phyloP scores from a whole-genome alignment of 768 basidiomycete species.

The Cystoderma amianthinum region DNA sequence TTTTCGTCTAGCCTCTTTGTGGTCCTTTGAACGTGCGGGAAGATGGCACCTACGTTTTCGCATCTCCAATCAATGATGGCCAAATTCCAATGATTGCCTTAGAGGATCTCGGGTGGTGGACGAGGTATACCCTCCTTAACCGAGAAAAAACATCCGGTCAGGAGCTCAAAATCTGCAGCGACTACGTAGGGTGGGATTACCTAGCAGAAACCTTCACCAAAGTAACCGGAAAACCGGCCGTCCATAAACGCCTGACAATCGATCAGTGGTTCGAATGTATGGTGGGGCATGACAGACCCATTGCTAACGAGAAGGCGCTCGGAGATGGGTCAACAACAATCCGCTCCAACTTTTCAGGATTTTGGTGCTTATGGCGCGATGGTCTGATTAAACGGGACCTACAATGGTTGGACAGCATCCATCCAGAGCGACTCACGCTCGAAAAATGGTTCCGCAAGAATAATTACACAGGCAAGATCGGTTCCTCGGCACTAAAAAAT shows the following conservation, averaged over 20 bases:
- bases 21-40: slow-evolving; percentile 24
- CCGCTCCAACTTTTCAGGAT: slow-evolving; percentile 32
- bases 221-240: slow-evolving; percentile 27
- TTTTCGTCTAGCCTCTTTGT: slow-evolving; percentile 21
- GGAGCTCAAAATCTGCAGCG: slow-evolving; percentile 29
- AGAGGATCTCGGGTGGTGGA: slow-evolving; percentile 32
- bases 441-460: slow-evolving; percentile 34
- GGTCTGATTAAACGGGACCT: slow-evolving; percentile 34
- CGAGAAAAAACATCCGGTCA: slow-evolving; percentile 24
- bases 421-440: slow-evolving; percentile 26
- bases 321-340: slow-evolving; percentile 24
- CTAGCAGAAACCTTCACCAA: slow-evolving; percentile 27
- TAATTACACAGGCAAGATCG: slow-evolving; percentile 18
- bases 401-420: slow-evolving; percentile 32
- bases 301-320: slow-evolving; percentile 18
- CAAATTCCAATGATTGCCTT: slow-evolving; percentile 31
- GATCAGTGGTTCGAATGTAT: slow-evolving; percentile 26
- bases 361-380: slow-evolving; percentile 37
- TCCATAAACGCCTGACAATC: slow-evolving; percentile 21
- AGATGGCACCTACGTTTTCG: slow-evolving; percentile 35
- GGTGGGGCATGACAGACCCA: slow-evolving; percentile 17
- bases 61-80: slow-evolving; percentile 24
- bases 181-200: slow-evolving; percentile 27
- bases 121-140: slow-evolving; percentile 28
- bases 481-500: slow-evolving; percentile 19